A percentile compares a stretch with the other conserved stretches of the same genome.
phyloP scores from a whole-genome alignment of 1,284 basidiomycete genomes.

The Malassezia pachydermatis region DNA sequence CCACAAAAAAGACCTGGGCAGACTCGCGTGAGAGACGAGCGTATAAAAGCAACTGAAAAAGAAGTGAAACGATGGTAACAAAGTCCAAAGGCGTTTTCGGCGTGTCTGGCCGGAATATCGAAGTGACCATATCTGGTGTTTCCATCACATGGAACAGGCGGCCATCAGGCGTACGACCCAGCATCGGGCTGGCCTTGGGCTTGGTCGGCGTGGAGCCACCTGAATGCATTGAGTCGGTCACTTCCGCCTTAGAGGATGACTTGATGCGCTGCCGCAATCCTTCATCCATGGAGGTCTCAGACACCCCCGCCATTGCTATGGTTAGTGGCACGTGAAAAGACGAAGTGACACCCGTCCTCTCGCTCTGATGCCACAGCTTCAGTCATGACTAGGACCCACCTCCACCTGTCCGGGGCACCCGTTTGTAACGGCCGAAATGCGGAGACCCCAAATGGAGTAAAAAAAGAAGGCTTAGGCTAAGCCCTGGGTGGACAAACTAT shows the following conservation, averaged over 20 bases:
- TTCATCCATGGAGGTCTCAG: too few species aligned
- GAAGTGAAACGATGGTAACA: conserved; percentile 69
- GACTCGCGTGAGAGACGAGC: conserved; percentile 53
- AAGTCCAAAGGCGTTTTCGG: conserved; percentile 86
- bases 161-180: conserved; percentile 10
- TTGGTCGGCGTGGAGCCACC: too few species aligned
- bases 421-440: too few species aligned
- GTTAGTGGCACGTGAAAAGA: too few species aligned
- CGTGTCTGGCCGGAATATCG: conserved; percentile 74
- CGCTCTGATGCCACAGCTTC: too few species aligned
- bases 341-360: too few species aligned
- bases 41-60: conserved; percentile 69
- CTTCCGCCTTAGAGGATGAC: too few species aligned
- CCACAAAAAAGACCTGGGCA: conserved; percentile 58
- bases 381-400: too few species aligned
- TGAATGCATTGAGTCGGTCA: too few species aligned
- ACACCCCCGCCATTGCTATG: too few species aligned
- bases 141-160: conserved; percentile 38
- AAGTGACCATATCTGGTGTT: conserved; percentile 86
- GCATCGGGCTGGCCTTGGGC: background rate
- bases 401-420: too few species aligned
- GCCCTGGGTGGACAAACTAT: background rate
- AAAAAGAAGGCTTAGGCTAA: background rate
- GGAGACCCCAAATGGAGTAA: background rate
- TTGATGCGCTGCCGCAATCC: too few species aligned